A percentile compares a stretch with the other conserved stretches of the same genome.
phyloP scores from a whole-genome alignment of 31 red algal genomes.

The Porphyra umbilicalis region DNA sequence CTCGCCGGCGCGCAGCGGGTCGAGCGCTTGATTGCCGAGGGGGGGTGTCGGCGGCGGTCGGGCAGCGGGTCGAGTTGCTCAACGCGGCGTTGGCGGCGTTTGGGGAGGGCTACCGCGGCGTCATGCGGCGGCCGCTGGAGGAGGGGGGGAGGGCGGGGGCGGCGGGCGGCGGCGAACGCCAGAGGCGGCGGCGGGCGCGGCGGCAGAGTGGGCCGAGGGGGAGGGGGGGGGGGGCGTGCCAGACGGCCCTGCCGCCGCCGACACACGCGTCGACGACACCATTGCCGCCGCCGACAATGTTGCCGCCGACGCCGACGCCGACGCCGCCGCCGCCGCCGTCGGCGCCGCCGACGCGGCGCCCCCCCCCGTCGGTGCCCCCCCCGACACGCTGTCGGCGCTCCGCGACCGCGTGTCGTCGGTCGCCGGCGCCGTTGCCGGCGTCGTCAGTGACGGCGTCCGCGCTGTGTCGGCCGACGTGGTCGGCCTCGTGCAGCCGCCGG shows the following conservation, averaged over 20 bases:
- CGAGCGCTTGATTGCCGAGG: background rate
- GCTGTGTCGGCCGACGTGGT: background rate
- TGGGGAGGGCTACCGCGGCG: background rate
- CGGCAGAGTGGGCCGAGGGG: background rate
- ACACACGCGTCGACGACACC: background rate
- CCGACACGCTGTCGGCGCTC: background rate
- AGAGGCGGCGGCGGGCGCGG: background rate
- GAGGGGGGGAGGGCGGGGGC: background rate
- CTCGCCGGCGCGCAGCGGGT: background rate
- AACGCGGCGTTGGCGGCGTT: background rate
- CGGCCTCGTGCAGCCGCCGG: background rate
- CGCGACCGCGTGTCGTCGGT: background rate
- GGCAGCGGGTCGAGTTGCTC: background rate
- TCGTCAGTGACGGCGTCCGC: background rate
- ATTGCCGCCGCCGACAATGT: background rate
- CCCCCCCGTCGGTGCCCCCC: background rate
- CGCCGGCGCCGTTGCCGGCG: background rate
- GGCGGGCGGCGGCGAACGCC: background rate
- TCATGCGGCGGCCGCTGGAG: background rate
- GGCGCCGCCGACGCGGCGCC: background rate
- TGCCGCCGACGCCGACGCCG: background rate
- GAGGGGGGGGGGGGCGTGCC: background rate
- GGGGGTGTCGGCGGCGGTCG: background rate
- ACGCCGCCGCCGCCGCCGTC: background rate
- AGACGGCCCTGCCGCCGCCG: background rate